Evolutionary conservation across 2,329 filamentous ascomycete species (phyloP).

Genomic region (Trichoderma sp.): DNA sequence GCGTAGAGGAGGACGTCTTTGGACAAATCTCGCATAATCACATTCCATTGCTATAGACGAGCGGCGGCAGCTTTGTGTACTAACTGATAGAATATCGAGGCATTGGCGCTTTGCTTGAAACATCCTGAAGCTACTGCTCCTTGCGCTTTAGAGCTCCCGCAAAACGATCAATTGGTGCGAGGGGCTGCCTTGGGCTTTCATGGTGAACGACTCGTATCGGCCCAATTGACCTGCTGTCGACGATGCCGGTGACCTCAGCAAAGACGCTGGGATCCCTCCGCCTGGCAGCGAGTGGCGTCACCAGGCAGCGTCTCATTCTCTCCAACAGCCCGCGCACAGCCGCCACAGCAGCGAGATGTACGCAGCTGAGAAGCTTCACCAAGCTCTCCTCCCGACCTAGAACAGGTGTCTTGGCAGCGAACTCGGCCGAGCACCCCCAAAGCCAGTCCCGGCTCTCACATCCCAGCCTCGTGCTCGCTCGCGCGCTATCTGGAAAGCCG

Average conservation of each 20-base stretch:
- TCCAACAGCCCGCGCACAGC: slow-evolving; percentile 29
- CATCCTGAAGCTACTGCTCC: neutral
- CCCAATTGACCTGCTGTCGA: slow-evolving; percentile 17
- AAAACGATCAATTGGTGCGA: slow-evolving; percentile 15
- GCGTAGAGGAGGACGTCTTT: neutral
- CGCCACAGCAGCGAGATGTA: slow-evolving; percentile 24
- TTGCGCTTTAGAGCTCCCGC: neutral
- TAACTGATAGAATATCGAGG: neutral
- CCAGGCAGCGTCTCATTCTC: slow-evolving; percentile 27
- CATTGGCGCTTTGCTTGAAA: neutral
- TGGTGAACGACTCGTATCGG: slow-evolving; percentile 9
- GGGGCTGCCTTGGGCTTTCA: slow-evolving; percentile 8
- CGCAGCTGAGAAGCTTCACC: slow-evolving; percentile 32
- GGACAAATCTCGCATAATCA: slow-evolving; percentile 17
- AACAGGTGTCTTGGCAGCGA: slow-evolving; percentile 23
- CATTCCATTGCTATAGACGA: neutral
- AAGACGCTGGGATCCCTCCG: slow-evolving; percentile 27
- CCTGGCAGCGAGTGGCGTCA: slow-evolving; percentile 11
- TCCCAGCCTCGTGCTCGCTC: slow-evolving; percentile 35
- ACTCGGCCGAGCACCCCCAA: neutral
- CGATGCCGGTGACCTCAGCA: slow-evolving; percentile 17
- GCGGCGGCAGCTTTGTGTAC: neutral
- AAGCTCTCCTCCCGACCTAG: slow-evolving; percentile 31
- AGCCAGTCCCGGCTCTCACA: neutral
- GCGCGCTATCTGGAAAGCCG: slow-evolving; percentile 57